A percentile compares a stretch with the other conserved stretches of the same genome.
Conservation (phyloP, 148 eudicot genomes). For the Vaccinium corymbosum region DNA sequence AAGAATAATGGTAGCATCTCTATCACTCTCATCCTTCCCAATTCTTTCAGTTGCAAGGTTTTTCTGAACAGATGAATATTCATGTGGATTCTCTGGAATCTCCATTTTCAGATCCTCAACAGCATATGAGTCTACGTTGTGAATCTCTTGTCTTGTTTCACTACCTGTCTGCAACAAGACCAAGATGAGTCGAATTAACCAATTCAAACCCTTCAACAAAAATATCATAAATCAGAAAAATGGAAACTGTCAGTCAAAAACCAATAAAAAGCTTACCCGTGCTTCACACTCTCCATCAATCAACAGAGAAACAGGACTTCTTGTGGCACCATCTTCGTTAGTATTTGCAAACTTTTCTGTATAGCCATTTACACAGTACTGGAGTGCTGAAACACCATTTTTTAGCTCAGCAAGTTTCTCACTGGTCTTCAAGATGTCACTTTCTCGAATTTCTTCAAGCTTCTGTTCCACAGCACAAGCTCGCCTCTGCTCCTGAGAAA, state of each 20-base stretch:
- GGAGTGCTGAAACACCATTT: slow-evolving; percentile 42
- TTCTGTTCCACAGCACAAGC: slow-evolving; percentile 29
- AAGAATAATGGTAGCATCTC: slow-evolving; percentile 51
- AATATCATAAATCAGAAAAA: not conserved
- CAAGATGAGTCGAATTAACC: slow-evolving; percentile 7
- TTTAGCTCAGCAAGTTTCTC: slow-evolving; percentile 50
- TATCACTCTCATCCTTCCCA: slow-evolving; percentile 22
- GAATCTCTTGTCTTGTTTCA: slow-evolving; percentile 18
- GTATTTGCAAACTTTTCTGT: slow-evolving; percentile 17
- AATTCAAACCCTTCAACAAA: not conserved
- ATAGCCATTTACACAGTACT: slow-evolving; percentile 36
- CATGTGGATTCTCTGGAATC: slow-evolving; percentile 14
- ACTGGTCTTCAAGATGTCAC: slow-evolving; percentile 34
- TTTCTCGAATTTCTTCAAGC: slow-evolving; percentile 39
- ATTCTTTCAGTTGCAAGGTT: slow-evolving; percentile 11
- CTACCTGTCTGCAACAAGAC: slow-evolving; percentile 40
- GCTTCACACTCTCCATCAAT: slow-evolving; percentile 22
- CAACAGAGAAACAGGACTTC: slow-evolving; percentile 11
- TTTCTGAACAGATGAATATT: slow-evolving; percentile 12
- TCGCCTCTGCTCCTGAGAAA: slow-evolving; percentile 33
- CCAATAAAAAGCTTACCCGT: slow-evolving; percentile 33
- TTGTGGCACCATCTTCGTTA: not conserved
- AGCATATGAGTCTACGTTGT: slow-evolving; percentile 15
- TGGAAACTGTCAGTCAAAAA: not conserved
- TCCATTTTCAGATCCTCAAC: slow-evolving; percentile 18